Base-by-base conservation (phyloP, 2,329 filamentous ascomycete species). In the Penicillium aurantiogriseum region DNA sequence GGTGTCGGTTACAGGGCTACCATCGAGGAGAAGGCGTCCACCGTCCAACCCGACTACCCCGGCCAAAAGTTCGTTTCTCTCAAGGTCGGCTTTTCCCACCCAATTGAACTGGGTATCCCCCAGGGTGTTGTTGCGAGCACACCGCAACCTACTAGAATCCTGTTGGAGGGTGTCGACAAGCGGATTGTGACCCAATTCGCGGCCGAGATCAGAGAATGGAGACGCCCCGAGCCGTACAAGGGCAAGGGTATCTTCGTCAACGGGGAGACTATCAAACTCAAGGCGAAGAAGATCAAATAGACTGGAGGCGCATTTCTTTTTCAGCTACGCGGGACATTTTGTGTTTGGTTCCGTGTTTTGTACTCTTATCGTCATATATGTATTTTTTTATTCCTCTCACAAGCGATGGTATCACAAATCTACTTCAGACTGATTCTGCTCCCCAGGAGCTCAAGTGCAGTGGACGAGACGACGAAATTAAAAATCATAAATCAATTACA, bases 221-320 rank as follows among this genome's bases (percentile, higher is more conserved):
- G 94, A 72, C 85, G 84, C 63, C 94, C 94, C 31, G 94, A 99
- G 79, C 94, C 94, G 64, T 99, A 99, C 79, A 99, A 99, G 85
- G 94, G 94, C 66, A 97, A 99, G 86, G 94, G 94, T 68, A 96
- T 99, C 68, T 99, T 97, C 74, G 88, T 99, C 69, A 95, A 97
- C 71, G 91, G 92, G 63, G 92, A 99, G 83, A 97, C 92, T 31
- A 97, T 99, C 79, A 96, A 89, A 83, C 77, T 99, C 77, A 99
- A 99, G 88, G 89, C 91, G 71, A 99, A 97, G 88, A 94, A 93
- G 85, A 91, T 93, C 76, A 93, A 92, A 83, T 94, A 87, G 80
- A 73, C 66, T 38, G 54, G 57, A 57, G 50, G 58, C 53, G 50
- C 48, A 29, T 48, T 63, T 61, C 51, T 51, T 51, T 58, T 51